Evolutionary conservation across 2,329 filamentous ascomycete genomes (phyloP), one percentile per base, ranked within the genome.

Genomic region (Diaporthe citrichinensis): DNA sequence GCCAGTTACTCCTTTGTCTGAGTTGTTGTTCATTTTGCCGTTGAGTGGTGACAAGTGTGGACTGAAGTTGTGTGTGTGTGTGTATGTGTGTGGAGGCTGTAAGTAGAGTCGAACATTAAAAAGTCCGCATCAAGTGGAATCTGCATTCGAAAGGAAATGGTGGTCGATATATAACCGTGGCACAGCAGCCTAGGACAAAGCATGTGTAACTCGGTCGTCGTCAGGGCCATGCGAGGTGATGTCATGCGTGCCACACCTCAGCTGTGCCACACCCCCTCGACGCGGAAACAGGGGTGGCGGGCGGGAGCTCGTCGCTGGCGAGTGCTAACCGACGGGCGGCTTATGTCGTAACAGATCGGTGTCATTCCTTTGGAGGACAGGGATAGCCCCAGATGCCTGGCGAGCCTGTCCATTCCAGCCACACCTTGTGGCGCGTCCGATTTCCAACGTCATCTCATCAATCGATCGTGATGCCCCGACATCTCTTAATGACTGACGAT

Each of bases 231-330:
- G 72, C 39, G n/a, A n/a, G 34, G 53, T 74, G 72, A 74, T 74
- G 72, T 74, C 72, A 74, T 67, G 20, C 28, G 53, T 58, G 72
- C 61, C 72, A 74, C 72, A 69, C 36, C 31, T 39, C 25, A 69
- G 65, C 65, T 69, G 65, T 69, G 65, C 65, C 65, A 69, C 65
- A 69, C 17, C 9, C 15, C 34, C 49, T 36, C 65, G 23, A 17
- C 14, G 46, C 49, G 62, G 46, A 53, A 39, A 53, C 62, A 51
- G 44, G 46, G 62, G 46, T 68, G 28, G 14, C 31, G 6, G 23
- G n/a, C 65, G 31, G 65, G 46, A 53, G 46, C 65, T 39, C 20
- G 17, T 41, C 34, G 23, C 55, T 69, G 65, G 65, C 15, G 46
- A 25, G 31, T 17, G 28, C 44, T 67, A 23, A 23, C 61, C 41